Conservation (phyloP, 352 stramenopile genomes). For the Blastocystis hominis region DNA sequence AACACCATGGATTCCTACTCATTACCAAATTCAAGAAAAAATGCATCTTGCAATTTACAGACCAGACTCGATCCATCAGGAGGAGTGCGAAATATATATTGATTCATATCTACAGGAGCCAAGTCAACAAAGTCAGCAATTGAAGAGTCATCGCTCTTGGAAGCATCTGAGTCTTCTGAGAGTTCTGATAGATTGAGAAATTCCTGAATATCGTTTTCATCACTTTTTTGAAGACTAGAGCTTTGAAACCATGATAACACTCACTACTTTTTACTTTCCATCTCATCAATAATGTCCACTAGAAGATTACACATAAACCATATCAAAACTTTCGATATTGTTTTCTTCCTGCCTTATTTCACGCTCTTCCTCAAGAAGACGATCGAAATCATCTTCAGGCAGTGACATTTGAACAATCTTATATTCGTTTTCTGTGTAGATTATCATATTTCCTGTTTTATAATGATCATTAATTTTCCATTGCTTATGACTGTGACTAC, state of each 20-base stretch:
- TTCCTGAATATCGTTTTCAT: not conserved
- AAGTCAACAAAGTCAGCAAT: not conserved
- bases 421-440: too few species aligned
- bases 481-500: too few species aligned
- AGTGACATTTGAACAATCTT: not conserved
- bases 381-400: conserved; percentile 12
- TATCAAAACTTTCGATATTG: not conserved
- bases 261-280: not conserved
- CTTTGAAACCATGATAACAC: not conserved
- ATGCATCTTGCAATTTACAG: conserved; percentile 23
- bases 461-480: too few species aligned
- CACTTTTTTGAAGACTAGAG: not conserved
- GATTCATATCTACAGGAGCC: not conserved
- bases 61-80: not conserved
- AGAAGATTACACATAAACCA: not conserved
- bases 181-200: not conserved
- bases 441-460: too few species aligned
- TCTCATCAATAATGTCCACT: not conserved
- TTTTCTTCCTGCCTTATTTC: not conserved
- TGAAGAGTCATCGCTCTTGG: not conserved
- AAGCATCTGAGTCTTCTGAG: not conserved
- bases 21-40: not conserved
- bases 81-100: conserved; percentile 20
- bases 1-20: conserved; percentile 41
- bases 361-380: conserved; percentile 5